These are phyloP conservation scores for Pythium scleroteichum DNA, from an alignment of 352 stramenopile species.

Conservation along the genomic window DNA sequence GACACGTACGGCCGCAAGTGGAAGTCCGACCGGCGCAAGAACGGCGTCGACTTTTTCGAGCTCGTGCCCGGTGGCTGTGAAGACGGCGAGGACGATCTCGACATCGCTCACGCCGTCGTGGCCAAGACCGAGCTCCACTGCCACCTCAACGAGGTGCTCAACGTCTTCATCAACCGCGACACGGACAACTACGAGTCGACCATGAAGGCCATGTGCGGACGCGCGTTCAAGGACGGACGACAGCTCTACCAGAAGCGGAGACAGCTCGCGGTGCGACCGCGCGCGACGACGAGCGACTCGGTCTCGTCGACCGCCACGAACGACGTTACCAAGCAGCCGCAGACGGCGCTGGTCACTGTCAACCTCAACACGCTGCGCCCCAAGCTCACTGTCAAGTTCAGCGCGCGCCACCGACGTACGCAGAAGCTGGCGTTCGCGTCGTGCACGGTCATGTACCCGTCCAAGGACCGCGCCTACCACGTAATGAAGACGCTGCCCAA, in stretches of 20 bases:
- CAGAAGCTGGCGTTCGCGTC: slow-evolving; percentile 60
- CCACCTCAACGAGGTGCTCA: slow-evolving; percentile 67
- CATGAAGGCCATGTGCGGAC: slow-evolving; percentile 51
- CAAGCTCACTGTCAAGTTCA: slow-evolving; percentile 23
- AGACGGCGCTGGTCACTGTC: slow-evolving; percentile 22
- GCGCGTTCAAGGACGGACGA: slow-evolving; percentile 48
- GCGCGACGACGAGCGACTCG: background rate
- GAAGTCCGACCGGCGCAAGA: slow-evolving; percentile 38
- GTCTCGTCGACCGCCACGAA: background rate
- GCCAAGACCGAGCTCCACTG: slow-evolving; percentile 54
- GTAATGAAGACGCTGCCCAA: slow-evolving; percentile 68
- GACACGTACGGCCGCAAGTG: slow-evolving; percentile 38
- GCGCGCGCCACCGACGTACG: slow-evolving; percentile 35
- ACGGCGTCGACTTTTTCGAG: slow-evolving; percentile 47
- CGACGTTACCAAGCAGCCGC: background rate
- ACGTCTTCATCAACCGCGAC: slow-evolving; percentile 48
- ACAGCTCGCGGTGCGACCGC: slow-evolving; percentile 24
- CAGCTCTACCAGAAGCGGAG: slow-evolving; percentile 53
- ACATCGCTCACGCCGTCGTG: slow-evolving; percentile 51
- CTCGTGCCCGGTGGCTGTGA: slow-evolving; percentile 30
- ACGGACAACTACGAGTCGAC: slow-evolving; percentile 45
- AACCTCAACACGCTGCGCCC: slow-evolving; percentile 22
- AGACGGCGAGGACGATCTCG: slow-evolving; percentile 36
- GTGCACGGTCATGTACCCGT: slow-evolving; percentile 45
- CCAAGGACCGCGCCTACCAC: slow-evolving; percentile 51